Percentiles rank a stretch among this genome's conserved stretches.
phyloP scores from a whole-genome alignment of 345 rosid species.

The Eucalyptus sideroxylon region DNA sequence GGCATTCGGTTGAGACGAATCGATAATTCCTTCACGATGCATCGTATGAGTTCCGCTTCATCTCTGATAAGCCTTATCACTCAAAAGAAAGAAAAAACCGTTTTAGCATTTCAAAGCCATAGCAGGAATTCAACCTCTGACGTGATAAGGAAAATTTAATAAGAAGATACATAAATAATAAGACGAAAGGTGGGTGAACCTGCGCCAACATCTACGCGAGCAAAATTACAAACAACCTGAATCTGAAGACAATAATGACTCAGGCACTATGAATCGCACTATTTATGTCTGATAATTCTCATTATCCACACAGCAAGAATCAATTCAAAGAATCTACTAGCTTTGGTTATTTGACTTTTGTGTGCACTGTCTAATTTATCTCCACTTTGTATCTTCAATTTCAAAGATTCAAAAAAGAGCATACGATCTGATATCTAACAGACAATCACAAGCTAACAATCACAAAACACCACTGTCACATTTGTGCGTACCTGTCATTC shows the following conservation, averaged over 20 bases:
- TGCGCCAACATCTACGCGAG: neutral
- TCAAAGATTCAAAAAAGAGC: too few species aligned
- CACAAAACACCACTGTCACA: rapidly evolving
- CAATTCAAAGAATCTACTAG: neutral
- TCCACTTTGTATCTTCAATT: neutral
- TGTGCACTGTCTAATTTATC: neutral
- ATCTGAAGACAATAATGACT: neutral
- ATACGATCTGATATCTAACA: neutral
- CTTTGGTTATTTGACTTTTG: neutral
- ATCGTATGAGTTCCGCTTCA: neutral
- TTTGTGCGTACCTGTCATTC: neutral
- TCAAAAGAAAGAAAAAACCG: rapidly evolving
- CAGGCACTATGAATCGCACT: neutral
- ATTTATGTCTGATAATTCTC: neutral
- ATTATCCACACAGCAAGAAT: neutral
- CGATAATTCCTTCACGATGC: neutral
- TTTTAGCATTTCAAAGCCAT: neutral
- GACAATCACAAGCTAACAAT: neutral
- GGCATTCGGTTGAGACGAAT: neutral
- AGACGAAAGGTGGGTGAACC: too few species aligned
- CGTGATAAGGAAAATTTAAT: too few species aligned
- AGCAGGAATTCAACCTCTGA: too few species aligned
- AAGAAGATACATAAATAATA: too few species aligned
- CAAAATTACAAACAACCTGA: neutral
- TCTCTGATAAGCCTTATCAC: neutral